phyloP scores from a whole-genome alignment of 164 flowering plant genomes.

The Saururus chinensis region DNA sequence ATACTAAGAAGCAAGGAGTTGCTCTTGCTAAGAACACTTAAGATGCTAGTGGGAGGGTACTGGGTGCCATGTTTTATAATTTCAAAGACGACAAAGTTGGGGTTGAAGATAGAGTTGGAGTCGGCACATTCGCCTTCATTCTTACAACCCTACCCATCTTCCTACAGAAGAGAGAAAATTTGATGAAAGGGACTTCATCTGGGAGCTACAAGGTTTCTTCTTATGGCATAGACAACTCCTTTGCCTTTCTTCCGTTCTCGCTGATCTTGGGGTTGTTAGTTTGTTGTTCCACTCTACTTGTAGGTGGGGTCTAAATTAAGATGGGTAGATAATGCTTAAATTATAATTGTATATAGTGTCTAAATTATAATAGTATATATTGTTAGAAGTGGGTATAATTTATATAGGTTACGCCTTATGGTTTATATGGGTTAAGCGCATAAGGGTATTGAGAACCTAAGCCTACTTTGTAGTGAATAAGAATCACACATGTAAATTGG shows the following conservation, averaged over 20 bases:
- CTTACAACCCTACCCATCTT: constrained; percentile 91
- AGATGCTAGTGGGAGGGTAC: constrained; percentile 61
- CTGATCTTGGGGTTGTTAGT: constrained; percentile 58
- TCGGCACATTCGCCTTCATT: constrained; percentile 82
- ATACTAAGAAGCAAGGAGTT: constrained; percentile 69
- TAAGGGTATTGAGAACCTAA: no score
- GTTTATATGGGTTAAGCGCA: no score
- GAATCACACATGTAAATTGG: no score
- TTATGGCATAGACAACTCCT: constrained; percentile 72
- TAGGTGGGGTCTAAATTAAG: no score
- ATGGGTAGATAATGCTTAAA: no score
- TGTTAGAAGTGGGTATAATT: no score
- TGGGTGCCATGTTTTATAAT: constrained; percentile 76
- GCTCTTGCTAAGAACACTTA: constrained; percentile 56
- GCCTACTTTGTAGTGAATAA: no score
- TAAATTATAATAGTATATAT: no score
- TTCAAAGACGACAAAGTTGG: constrained; percentile 45
- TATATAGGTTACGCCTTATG: no score
- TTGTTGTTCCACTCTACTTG: constrained; percentile 75
- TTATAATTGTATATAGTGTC: no score
- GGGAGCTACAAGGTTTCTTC: constrained; percentile 95
- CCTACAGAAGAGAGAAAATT: constrained; percentile 81
- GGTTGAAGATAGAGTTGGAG: constrained; percentile 56
- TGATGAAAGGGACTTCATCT: constrained; percentile 78
- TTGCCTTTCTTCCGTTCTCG: constrained; percentile 78